Conservation (phyloP, 305 asterid species). For the Fraxinus latifolia region DNA sequence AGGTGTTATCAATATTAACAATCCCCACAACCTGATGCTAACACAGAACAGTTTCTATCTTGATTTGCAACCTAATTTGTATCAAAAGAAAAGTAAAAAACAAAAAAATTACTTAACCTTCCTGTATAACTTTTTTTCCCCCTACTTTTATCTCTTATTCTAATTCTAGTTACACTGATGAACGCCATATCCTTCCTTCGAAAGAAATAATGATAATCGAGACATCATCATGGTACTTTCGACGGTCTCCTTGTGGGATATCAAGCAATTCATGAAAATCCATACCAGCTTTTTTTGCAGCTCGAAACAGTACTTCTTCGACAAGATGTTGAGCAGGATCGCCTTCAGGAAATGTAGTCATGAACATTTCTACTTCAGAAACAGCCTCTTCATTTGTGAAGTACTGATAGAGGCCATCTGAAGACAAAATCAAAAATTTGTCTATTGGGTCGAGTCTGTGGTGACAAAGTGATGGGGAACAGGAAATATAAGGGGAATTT, state of each 20-base stretch:
- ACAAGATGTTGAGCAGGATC: slow-evolving; percentile 97
- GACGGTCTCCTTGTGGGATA: slow-evolving; percentile 84
- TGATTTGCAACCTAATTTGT: slow-evolving; percentile 17
- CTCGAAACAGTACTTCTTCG: slow-evolving; percentile 80
- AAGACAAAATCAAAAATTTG: slow-evolving; percentile 79
- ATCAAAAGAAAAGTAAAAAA: slow-evolving; percentile 8
- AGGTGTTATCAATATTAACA: slow-evolving; percentile 44
- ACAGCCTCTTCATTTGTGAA: slow-evolving; percentile 85
- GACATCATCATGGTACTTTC: slow-evolving; percentile 89
- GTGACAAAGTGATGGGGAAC: slow-evolving; percentile 69
- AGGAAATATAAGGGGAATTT: slow-evolving; percentile 65
- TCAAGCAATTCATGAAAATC: slow-evolving; percentile 76
- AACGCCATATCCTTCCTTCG: slow-evolving; percentile 93
- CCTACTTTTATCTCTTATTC: slow-evolving; percentile 27
- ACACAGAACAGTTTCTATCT: slow-evolving; percentile 25
- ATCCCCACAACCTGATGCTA: slow-evolving; percentile 36
- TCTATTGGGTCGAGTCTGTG: slow-evolving; percentile 57
- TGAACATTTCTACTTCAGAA: slow-evolving; percentile 66
- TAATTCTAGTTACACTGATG: slow-evolving; percentile 45
- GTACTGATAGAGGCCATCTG: slow-evolving; percentile 91
- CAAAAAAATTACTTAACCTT: slow-evolving; percentile 3
- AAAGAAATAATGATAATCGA: slow-evolving; percentile 77
- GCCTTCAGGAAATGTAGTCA: slow-evolving; percentile 79
- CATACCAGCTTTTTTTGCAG: slow-evolving; percentile 90
- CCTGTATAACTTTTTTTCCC: slow-evolving; percentile 10